Percentiles rank a stretch among this genome's conserved stretches.
These are phyloP conservation scores for Ganoderma sinense DNA, from an alignment of 1,284 basidiomycete species.

Conservation along the genomic window DNA sequence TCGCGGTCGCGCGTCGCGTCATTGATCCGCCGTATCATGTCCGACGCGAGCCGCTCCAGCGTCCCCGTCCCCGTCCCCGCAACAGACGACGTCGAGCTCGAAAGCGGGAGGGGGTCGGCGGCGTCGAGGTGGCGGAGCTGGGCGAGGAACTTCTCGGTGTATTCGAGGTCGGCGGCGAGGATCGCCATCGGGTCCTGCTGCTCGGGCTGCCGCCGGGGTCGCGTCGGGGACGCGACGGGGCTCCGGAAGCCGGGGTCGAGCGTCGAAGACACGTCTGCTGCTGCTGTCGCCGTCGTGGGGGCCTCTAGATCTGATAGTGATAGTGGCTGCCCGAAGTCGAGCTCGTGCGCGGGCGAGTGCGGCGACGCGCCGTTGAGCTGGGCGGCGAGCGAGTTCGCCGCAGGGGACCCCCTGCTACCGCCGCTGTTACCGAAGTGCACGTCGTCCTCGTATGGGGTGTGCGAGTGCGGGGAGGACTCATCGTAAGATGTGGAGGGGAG, in stretches of 20 bases:
- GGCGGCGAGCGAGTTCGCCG: conserved; percentile 26
- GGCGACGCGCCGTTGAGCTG: conserved; percentile 29
- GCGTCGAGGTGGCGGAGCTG: conserved; percentile 74
- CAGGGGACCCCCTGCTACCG: background rate
- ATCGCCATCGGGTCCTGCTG: conserved; percentile 76
- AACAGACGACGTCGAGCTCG: background rate
- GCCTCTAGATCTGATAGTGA: conserved; percentile 17
- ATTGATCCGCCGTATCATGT: conserved; percentile 78
- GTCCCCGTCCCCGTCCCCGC: conserved; percentile 49
- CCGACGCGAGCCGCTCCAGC: conserved; percentile 76
- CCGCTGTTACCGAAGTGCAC: conserved; percentile 36
- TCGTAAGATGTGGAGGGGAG: conserved; percentile 32
- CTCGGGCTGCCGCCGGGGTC: conserved; percentile 45
- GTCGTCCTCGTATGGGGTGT: conserved; percentile 20
- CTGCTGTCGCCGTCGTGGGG: conserved; percentile 23
- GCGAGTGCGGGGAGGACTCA: conserved; percentile 4
- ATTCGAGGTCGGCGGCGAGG: conserved; percentile 75
- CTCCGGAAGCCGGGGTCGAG: conserved; percentile 56
- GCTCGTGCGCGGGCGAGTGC: conserved; percentile 19
- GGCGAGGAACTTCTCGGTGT: conserved; percentile 77
- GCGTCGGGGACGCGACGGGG: conserved; percentile 42
- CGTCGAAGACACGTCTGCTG: conserved; percentile 39
- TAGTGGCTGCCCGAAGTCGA: background rate
- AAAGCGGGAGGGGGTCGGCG: conserved; percentile 46
- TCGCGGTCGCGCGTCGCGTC: conserved; percentile 79